A percentile compares a stretch with the other conserved stretches of the same genome.
phyloP scores from a whole-genome alignment of 2,329 filamentous ascomycete genomes.

The Stemphylium lycopersici region DNA sequence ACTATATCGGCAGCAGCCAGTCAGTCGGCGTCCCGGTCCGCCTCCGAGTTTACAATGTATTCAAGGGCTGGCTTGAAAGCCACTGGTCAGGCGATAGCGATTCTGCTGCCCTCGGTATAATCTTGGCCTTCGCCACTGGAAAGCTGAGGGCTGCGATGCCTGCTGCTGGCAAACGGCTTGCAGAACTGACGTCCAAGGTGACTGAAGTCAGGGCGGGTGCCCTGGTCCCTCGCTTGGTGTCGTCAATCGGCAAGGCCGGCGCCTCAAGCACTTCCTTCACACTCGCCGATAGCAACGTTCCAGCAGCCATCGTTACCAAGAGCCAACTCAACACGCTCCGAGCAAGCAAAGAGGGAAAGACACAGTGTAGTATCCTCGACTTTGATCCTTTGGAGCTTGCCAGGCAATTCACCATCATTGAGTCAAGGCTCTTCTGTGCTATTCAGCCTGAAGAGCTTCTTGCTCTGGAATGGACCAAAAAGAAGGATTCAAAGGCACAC shows the following conservation, averaged over 20 bases:
- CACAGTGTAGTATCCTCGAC: conserved; percentile 77
- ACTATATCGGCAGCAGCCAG: conserved; percentile 82
- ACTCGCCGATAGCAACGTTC: conserved; percentile 73
- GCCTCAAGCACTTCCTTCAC: conserved; percentile 74
- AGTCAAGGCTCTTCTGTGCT: conserved; percentile 87
- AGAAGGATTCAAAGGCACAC: conserved; percentile 75
- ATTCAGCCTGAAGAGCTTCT: conserved; percentile 93
- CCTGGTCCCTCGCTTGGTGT: conserved; percentile 80
- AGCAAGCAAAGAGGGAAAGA: conserved; percentile 75
- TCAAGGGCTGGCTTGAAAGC: conserved; percentile 96
- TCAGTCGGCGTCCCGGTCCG: conserved; percentile 80
- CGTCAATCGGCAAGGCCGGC: conserved; percentile 86
- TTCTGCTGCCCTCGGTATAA: conserved; percentile 73
- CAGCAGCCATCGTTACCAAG: conserved; percentile 72
- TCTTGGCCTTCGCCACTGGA: conserved; percentile 78
- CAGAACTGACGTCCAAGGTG: conserved; percentile 81
- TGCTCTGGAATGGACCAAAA: conserved; percentile 93
- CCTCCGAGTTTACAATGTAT: conserved; percentile 90
- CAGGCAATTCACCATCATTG: conserved; percentile 88
- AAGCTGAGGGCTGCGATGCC: conserved; percentile 73
- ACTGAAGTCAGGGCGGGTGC: conserved; percentile 70
- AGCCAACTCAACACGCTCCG: conserved; percentile 75
- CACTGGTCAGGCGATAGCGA: conserved; percentile 91
- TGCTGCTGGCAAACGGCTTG: conserved; percentile 77
- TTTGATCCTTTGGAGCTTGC: conserved; percentile 92